Evolutionary conservation across 495 filamentous ascomycete species (phyloP), one percentile per base, ranked within the genome.

Genomic region (Hypoxylon subgilvum): DNA sequence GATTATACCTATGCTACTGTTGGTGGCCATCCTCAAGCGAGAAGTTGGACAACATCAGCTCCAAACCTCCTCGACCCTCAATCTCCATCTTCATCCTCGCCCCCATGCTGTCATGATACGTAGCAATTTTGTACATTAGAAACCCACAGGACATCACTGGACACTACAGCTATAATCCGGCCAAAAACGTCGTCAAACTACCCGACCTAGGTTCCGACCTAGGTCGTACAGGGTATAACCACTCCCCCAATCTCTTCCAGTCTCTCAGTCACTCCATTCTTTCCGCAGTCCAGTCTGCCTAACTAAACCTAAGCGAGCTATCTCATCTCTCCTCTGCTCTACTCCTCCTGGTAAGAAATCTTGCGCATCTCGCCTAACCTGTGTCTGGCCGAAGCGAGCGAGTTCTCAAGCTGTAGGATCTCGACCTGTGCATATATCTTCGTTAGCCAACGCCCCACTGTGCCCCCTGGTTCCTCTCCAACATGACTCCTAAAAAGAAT

Each of bases 331-430:
- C 9, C 46, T 43, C n/a, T n/a, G n/a, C n/a, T n/a, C n/a, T 72
- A 79, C 40, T 96, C 89, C 68, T 96, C 91, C 61, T 90, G 91
- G 78, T 98, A 98, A 1, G 90, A 94, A 38, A 97, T 90, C 85
- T 97, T 98, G 74, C 94, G 86, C 95, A 98, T 97, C 79, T 98
- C 94, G 53, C 94, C 94, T 30, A 98, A 76, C 42, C 92, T 79
- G 67, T 88, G 84, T 61, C 94, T 81, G 14, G 94, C 93, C 25
- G 87, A 80, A n/a, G 84, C 76, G 21, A 98, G 81, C 47, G 80
- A 76, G 71, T 97, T 97, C 76, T 97, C 94, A 42, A 98, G 83
- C 76, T 97, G 90, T 31, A 97, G 81, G 41, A 98, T 97, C 76
- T 97, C 93, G 66, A 98, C 94, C 92, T 97, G 57, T 52, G 44